Conservation (phyloP, 257 asterid genomes). For the Solanum verrucosum region DNA sequence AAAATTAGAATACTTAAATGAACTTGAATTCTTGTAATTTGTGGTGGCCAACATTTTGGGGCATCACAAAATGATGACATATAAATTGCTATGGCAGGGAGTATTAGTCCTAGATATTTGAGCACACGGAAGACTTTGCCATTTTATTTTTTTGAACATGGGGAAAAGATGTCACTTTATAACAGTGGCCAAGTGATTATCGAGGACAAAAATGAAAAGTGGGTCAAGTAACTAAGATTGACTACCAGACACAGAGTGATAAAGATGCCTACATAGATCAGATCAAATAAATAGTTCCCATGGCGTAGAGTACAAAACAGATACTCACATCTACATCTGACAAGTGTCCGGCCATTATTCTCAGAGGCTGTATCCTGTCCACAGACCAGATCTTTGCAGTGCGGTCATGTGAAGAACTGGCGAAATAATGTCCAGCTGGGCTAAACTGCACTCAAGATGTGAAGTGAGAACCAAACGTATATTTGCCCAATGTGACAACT, state of each 20-base stretch:
- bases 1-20: neutral
- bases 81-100: neutral
- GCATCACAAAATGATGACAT: neutral
- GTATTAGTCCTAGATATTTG: neutral
- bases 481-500: neutral
- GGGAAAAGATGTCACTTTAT: neutral
- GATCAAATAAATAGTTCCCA: neutral
- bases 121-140: neutral
- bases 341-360: conserved; percentile 97
- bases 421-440: conserved; percentile 95
- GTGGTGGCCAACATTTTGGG: neutral
- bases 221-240: neutral
- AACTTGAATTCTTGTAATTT: neutral
- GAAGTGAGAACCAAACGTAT: neutral
- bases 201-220: neutral
- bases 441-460: conserved; percentile 64
- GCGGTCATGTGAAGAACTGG: conserved; percentile 97
- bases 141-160: neutral
- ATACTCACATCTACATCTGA: conserved; percentile 95
- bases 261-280: neutral
- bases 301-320: neutral
- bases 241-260: neutral
- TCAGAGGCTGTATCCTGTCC: conserved; percentile 85
- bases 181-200: neutral
- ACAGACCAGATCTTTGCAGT: conserved; percentile 96